Base-by-base conservation (phyloP, 192 early-diverging fungal species). In the Thoreauomyces humboldtii region DNA sequence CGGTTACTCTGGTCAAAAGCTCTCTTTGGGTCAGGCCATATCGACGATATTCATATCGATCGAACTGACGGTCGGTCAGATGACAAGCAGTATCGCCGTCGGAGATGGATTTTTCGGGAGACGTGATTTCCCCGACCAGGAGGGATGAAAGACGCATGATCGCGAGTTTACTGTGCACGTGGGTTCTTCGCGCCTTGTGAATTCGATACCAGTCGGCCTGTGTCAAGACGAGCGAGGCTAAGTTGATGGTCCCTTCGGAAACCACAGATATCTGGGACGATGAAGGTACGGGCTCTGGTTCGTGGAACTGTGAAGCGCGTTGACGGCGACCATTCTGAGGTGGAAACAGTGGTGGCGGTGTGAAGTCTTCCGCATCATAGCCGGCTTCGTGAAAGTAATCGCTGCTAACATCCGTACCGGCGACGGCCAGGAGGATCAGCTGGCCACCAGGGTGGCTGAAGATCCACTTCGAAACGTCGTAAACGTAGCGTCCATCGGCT, bases 371-470 rank as follows among this genome's bases (percentile, higher is more conserved):
- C 3, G 68, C 73, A 52, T 75, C 73, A 27, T 57, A 57, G 3
- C 55, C 55, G 4, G 34, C 55, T 48, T 70, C 67, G 44, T 67
- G 51, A 45, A 67, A 76, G 63, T 75, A 77, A 25, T 76, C 74
- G 61, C 73, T 76, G 12, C 59, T 69, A 31, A 76, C 75, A 57
- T 78, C 77, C 7, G 77, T 78, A 1, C 73, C 73, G 21, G 62
- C 59, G 6, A 77, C 74, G 21, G 50, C 14, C 7, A 76, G 46
- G 14, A 78, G 63, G 27, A 76, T 74, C 21, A 42, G 15, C 36
- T 74, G 73, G 29, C 76, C 76, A 24, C 76, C 76, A 2, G 77
- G 77, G 57, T 79, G 77, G n/a, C 62, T 47, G 14, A 24, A 31
- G 32, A 70, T 61, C 77, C 75, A 78, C 21, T 73, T 50, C 0